Evolutionary conservation across 257 asterid species (phyloP), one percentile per base, ranked within the genome.

Genomic region (Craterostigma plantagineum): DNA sequence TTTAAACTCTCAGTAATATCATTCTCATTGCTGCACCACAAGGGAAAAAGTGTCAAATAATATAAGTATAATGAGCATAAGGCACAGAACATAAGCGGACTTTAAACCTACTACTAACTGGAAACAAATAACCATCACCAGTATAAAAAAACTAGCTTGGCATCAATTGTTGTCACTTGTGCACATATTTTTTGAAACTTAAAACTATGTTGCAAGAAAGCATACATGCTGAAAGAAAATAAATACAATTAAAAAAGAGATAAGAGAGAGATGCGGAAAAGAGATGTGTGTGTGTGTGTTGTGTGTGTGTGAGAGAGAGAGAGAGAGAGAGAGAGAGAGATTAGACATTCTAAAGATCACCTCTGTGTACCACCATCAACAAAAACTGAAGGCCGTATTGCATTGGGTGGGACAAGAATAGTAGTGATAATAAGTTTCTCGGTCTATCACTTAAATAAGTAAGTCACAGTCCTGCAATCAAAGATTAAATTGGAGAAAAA

Each of bases 351-450:
- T 56, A 3, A 4, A 38, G n/a, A 3, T 3, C 49, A 82, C 95
- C 98, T 86, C 41, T 55, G 84, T 27, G 60, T 30, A 56, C 95
- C 93, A 63, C 93, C 92, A 52, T 79, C 93, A 55, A 81, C 87
- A 59, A 87, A 59, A 59, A 82, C 95, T 35, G 98, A 82, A 63
- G 98, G 98, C 33, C 98, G 95, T 54, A 82, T 72, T 60, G 92
- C 63, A 36, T 18, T 72, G 39, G 97, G 97, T 39, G 97, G 97
- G 51, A 86, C 97, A 53, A 74, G 70, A 60, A 86, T 71, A 72
- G 58, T 73, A 44, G 85, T 67, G 43, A 78, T 56, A 36, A 86
- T 66, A 50, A 86, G 82, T 36, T 86, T 86, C 68, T 86, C 97
- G 97, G 97, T 63, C 95, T 78, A 53, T 66, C 93, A 16, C 49